Conservation (phyloP, 1,284 basidiomycete species). For the Ceratobasidium sp. region DNA sequence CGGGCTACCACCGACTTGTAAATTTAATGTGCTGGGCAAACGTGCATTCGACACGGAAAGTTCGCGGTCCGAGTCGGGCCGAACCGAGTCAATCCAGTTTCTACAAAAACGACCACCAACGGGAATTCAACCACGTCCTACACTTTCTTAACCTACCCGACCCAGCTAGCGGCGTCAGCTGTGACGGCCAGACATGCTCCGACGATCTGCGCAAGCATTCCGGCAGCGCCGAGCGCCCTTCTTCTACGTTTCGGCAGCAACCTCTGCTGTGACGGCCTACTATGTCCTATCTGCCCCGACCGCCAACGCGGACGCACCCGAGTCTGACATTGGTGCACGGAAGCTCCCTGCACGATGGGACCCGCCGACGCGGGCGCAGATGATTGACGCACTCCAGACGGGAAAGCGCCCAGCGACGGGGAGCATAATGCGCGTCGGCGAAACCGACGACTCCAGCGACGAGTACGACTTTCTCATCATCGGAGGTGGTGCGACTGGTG, state of each 20-base stretch:
- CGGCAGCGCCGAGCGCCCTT: constrained; percentile 24
- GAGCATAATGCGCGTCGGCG: constrained; percentile 27
- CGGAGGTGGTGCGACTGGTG: constrained; percentile 94
- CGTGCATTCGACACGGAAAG: constrained; percentile 23
- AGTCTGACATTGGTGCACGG: constrained; percentile 17
- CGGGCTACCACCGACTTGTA: neutral
- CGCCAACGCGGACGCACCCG: constrained; percentile 39
- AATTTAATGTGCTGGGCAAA: constrained; percentile 24
- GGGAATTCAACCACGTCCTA: constrained; percentile 9
- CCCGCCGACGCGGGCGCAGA: constrained; percentile 32
- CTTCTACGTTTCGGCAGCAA: constrained; percentile 17
- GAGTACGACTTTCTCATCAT: constrained; percentile 87
- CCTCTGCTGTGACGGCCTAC: constrained; percentile 25
- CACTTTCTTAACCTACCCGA: neutral
- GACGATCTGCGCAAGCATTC: constrained; percentile 33
- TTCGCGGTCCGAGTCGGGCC: constrained; percentile 17
- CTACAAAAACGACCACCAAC: constrained; percentile 26
- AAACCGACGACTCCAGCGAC: constrained; percentile 52
- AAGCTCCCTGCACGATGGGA: constrained; percentile 43
- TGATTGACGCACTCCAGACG: constrained; percentile 38
- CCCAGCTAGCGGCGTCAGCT: neutral
- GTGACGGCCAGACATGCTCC: constrained; percentile 17
- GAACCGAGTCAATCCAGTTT: constrained; percentile 34
- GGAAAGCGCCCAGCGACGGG: constrained; percentile 31
- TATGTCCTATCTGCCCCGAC: constrained; percentile 25